A percentile compares a stretch with the other conserved stretches of the same genome.
These are phyloP conservation scores for thale cress (Arabidopsis thaliana) DNA, from an alignment of 345 rosid genomes.

Conservation along the genomic window TAIR10.1 NC_003074.8:9476001-9476500, in stretches of 20 bases:
- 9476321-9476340: constrained; percentile 60
- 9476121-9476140: constrained; percentile 35
- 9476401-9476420: constrained; percentile 30
- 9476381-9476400: constrained; percentile 37
- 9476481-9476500: constrained; percentile 94
- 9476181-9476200: constrained; percentile 81
- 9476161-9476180: constrained; percentile 54
- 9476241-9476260: constrained; percentile 53
- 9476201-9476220: constrained; percentile 87
- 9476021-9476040: constrained; percentile 30
- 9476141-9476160: constrained; percentile 45
- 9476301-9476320: constrained; percentile 56
- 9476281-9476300: constrained; percentile 41
- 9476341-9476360: constrained; percentile 49
- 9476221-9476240: constrained; percentile 83
- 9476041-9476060: constrained; percentile 52
- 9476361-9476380: constrained; percentile 28
- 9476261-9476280: constrained; percentile 63
- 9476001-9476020: constrained; percentile 46
- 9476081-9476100: constrained; percentile 40
- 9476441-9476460: constrained; percentile 77
- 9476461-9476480: constrained; percentile 99
- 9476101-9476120: constrained; percentile 38
- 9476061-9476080: constrained; percentile 44
- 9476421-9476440: constrained; percentile 27